Evolutionary conservation across 371 early-diverging fungal species (phyloP).

Genomic region (Mucor lusitanicus): DNA sequence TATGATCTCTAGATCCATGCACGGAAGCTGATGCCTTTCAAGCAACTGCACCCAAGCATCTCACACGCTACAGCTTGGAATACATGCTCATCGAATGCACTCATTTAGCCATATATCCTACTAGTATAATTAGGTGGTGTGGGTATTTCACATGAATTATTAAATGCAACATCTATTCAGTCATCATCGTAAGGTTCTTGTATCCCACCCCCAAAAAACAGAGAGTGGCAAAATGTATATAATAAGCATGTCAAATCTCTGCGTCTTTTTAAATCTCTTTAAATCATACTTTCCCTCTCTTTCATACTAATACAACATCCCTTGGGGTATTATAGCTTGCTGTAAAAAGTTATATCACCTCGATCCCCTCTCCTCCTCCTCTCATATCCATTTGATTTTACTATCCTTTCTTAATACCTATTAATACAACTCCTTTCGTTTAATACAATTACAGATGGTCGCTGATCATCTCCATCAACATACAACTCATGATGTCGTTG

Average conservation of each 20-base stretch:
- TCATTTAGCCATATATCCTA: no score
- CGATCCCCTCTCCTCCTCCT: neutral
- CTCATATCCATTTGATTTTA: neutral
- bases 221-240: neutral
- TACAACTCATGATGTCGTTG: neutral
- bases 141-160: slow-evolving; percentile 2
- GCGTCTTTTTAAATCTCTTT: neutral
- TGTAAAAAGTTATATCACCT: neutral
- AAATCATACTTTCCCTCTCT: neutral
- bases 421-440: neutral
- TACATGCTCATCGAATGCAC: no score
- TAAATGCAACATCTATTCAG: neutral
- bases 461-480: neutral
- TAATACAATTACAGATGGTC: neutral
- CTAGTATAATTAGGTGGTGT: neutral
- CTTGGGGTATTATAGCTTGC: neutral
- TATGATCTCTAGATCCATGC: no score
- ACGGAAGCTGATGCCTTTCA: no score
- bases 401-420: neutral
- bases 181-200: neutral
- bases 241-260: neutral
- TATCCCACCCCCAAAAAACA: neutral
- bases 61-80: no score
- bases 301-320: neutral
- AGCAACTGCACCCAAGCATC: no score